A percentile compares a stretch with the other conserved stretches of the same genome.
phyloP scores from a whole-genome alignment of 768 basidiomycete genomes.

The Paxillus involutus region DNA sequence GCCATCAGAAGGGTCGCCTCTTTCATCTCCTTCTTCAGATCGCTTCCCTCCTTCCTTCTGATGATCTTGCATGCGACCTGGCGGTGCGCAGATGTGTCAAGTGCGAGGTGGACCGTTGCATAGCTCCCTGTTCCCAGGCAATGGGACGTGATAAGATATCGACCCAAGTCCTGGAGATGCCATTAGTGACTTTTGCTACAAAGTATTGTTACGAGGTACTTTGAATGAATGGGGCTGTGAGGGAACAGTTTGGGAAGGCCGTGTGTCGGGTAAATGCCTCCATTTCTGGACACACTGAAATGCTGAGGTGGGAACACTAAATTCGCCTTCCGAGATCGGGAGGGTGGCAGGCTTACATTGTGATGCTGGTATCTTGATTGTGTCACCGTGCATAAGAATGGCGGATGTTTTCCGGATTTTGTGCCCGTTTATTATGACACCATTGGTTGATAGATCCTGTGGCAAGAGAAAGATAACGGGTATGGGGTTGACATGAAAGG shows the following conservation, averaged over 20 bases:
- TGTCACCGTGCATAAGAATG: conserved; percentile 78
- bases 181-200: not conserved
- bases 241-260: conserved; percentile 56
- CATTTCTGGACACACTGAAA: conserved; percentile 66
- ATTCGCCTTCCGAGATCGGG: not conserved
- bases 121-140: conserved; percentile 81
- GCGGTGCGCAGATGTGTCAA: conserved; percentile 58
- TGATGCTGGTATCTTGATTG: conserved; percentile 65
- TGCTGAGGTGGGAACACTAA: conserved; percentile 34
- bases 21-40: conserved; percentile 59
- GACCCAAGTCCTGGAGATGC: conserved; percentile 52
- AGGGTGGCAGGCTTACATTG: conserved; percentile 42
- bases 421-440: conserved; percentile 68
- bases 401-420: conserved; percentile 64
- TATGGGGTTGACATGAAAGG: conserved; percentile 4
- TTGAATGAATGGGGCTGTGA: conserved; percentile 55
- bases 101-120: conserved; percentile 77
- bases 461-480: not conserved
- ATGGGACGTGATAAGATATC: conserved; percentile 74
- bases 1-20: conserved; percentile 74
- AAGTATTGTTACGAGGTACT: conserved; percentile 31
- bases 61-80: conserved; percentile 89
- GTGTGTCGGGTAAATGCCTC: conserved; percentile 50
- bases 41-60: conserved; percentile 49
- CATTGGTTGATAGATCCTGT: conserved; percentile 79